Conservation (phyloP, 1,139 yeast genomes). For the Candida gigantensis region DNA sequence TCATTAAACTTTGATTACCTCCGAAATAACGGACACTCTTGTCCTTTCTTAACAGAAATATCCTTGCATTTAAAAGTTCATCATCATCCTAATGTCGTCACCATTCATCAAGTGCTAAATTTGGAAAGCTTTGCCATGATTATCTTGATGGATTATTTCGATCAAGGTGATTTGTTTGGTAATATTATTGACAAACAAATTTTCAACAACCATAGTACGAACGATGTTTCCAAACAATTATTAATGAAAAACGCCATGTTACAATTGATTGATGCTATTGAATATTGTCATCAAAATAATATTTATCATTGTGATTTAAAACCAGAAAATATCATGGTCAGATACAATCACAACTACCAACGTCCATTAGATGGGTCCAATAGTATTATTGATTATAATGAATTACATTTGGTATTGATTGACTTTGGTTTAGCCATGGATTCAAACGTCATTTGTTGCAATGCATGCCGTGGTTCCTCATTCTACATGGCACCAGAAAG, state of each 20-base stretch:
- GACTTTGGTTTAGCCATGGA: conserved; percentile 86
- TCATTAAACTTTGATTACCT: conserved; percentile 47
- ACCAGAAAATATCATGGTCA: conserved; percentile 81
- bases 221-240: conserved; percentile 22
- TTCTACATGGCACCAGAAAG: conserved; percentile 96
- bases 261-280: conserved; percentile 73
- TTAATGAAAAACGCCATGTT: conserved; percentile 71
- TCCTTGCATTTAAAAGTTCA: conserved; percentile 74
- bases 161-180: conserved; percentile 80
- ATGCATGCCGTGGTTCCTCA: conserved; percentile 81
- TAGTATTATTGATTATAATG: conserved; percentile 48
- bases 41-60: conserved; percentile 64
- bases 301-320: conserved; percentile 89
- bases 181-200: conserved; percentile 71
- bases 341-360: conserved; percentile 30
- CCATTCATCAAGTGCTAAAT: conserved; percentile 72
- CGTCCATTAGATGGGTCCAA: conserved; percentile 17
- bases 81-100: conserved; percentile 71
- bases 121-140: conserved; percentile 58
- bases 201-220: conserved; percentile 43
- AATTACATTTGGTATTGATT: conserved; percentile 63
- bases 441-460: conserved; percentile 58
- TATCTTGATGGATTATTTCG: conserved; percentile 73
- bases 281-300: conserved; percentile 64
- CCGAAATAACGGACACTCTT: conserved; percentile 40